phyloP scores from a whole-genome alignment of 306 rosid genomes.

The Lupinus albus region DNA sequence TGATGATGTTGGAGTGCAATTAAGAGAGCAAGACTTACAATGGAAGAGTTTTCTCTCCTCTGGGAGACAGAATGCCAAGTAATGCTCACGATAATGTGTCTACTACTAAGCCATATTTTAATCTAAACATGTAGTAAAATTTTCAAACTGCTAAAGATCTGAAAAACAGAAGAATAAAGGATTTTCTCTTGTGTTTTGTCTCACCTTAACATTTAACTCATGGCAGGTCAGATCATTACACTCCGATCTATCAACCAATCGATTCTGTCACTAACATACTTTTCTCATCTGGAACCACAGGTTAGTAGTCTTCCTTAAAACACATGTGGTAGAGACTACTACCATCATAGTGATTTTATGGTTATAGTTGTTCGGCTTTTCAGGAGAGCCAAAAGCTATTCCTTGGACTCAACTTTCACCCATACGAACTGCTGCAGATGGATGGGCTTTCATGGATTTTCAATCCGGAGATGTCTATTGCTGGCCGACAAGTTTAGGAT shows the following conservation, averaged over 20 bases:
- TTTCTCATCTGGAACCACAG: constrained; percentile 97
- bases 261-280: constrained; percentile 78
- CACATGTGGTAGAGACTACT: constrained; percentile 8
- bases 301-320: constrained; percentile 45
- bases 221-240: constrained; percentile 63
- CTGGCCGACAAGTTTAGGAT: constrained; percentile 94
- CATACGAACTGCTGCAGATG: constrained; percentile 73
- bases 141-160: constrained; percentile 7
- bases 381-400: constrained; percentile 95
- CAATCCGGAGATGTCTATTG: constrained; percentile 73
- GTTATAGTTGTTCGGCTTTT: constrained; percentile 30
- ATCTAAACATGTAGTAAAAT: neutral
- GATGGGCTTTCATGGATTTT: constrained; percentile 66
- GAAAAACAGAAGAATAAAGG: neutral
- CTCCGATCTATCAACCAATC: constrained; percentile 64
- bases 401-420: constrained; percentile 96
- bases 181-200: constrained; percentile 32
- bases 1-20: constrained; percentile 50
- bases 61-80: constrained; percentile 53
- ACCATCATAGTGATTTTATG: constrained; percentile 30
- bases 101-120: constrained; percentile 8
- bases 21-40: constrained; percentile 65
- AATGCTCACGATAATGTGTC: constrained; percentile 18
- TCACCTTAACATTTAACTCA: constrained; percentile 34
- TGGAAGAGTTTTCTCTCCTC: constrained; percentile 75